Conservation (phyloP, 331 rosid genomes). For the Malus hybrid region DNA sequence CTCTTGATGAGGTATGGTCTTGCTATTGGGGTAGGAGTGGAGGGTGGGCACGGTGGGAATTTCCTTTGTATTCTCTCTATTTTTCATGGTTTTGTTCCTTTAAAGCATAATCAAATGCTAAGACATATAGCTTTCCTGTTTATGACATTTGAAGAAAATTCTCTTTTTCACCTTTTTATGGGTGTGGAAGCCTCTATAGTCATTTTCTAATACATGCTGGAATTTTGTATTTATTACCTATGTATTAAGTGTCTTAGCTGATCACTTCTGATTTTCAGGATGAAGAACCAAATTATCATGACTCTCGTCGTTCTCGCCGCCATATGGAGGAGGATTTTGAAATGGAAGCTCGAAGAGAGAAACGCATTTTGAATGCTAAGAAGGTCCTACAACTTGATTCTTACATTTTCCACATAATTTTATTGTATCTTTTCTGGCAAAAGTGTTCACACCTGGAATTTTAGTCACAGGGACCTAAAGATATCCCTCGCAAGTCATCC, state of each 20-base stretch:
- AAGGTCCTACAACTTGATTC: slow-evolving; percentile 40
- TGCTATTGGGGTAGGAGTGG: neutral
- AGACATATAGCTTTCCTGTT: neutral
- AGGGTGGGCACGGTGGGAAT: neutral
- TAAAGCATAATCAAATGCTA: neutral
- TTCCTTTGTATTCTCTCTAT: slow-evolving; percentile 10
- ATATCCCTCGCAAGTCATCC: slow-evolving; percentile 66
- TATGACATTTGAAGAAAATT: neutral
- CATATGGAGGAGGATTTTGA: slow-evolving; percentile 79
- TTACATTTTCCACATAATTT: neutral
- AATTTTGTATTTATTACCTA: neutral
- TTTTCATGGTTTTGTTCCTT: neutral
- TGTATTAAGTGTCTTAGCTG: slow-evolving; percentile 8
- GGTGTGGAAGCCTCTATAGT: slow-evolving; percentile 1
- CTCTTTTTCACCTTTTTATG: neutral
- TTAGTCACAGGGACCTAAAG: slow-evolving; percentile 58
- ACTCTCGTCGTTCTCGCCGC: slow-evolving; percentile 55
- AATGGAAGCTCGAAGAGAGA: slow-evolving; percentile 85
- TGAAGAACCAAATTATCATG: slow-evolving; percentile 71
- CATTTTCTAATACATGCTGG: neutral
- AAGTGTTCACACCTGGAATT: slow-evolving; percentile 12
- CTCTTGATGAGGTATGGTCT: slow-evolving; percentile 82
- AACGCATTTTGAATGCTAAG: slow-evolving; percentile 85
- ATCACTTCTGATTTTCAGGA: slow-evolving; percentile 41
- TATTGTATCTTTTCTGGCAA: slow-evolving; percentile 5